These are phyloP conservation scores for Hanseniaspora gamundiae DNA, from an alignment of 1,139 yeast species.

Conservation along the genomic window DNA sequence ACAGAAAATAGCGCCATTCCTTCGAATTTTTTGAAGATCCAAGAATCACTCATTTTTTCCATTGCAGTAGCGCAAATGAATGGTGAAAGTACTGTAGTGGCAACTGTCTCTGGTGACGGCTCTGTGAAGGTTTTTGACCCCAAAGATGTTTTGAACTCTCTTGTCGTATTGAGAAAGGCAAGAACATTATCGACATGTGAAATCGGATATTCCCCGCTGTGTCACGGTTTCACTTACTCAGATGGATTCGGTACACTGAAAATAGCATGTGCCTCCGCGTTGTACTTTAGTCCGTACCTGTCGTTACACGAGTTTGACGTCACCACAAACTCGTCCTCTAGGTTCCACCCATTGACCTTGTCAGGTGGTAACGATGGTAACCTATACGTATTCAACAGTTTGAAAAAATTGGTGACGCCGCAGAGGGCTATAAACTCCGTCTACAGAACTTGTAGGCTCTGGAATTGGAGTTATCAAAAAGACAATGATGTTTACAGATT, in stretches of 20 bases:
- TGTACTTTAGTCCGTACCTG: conserved; percentile 27
- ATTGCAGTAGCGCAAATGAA: conserved; percentile 33
- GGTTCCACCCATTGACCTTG: conserved; percentile 47
- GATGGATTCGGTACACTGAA: conserved; percentile 32
- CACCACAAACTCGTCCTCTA: conserved; percentile 30
- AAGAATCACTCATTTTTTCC: conserved; percentile 39
- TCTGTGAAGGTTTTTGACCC: conserved; percentile 32
- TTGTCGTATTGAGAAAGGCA: conserved; percentile 24
- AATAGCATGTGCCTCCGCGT: conserved; percentile 28
- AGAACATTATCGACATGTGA: conserved; percentile 25
- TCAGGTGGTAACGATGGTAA: conserved; percentile 57
- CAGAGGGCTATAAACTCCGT: conserved; percentile 26
- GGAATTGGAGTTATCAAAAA: conserved; percentile 31
- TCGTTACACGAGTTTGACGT: conserved; percentile 30
- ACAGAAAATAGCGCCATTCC: conserved; percentile 26
- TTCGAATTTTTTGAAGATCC: conserved; percentile 35
- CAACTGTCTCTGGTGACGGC: conserved; percentile 39
- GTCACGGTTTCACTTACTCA: conserved; percentile 28
- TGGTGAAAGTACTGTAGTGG: conserved; percentile 29
- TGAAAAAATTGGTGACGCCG: conserved; percentile 31
- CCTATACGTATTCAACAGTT: conserved; percentile 30
- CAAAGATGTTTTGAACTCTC: conserved; percentile 30
- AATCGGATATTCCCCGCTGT: conserved; percentile 26
- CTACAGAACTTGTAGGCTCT: conserved; percentile 24
- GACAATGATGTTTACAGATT: conserved; percentile 28